Base-by-base conservation (phyloP, 2,329 filamentous ascomycete genomes). In the Ilyonectria mors-panacis region DNA sequence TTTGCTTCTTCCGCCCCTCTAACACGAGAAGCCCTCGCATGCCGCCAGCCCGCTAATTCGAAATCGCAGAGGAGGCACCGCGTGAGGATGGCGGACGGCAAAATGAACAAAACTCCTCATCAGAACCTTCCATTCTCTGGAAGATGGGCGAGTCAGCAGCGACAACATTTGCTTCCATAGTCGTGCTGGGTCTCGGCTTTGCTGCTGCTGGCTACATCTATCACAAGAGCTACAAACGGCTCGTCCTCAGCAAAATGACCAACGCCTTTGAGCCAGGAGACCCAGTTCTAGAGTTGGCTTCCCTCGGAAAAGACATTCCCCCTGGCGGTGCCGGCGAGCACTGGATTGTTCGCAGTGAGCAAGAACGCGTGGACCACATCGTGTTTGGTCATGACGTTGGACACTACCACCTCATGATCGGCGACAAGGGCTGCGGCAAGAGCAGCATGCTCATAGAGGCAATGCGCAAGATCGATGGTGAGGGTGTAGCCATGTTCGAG, bases 361-460 rank as follows among this genome's bases (percentile, higher is more conserved):
- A 99, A 79, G 80, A 83, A 4, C 89, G 87, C 66, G 91, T 99
- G 69, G 92, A 99, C 79, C 85, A 83, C n/a, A 98, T 99, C 70
- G 88, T 99, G 26, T 83, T 87, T 54, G 96, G 96, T 1, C 82
- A 85, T 3, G 85, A 89, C 30, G 85, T 85, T 51, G 96, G 96
- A 12, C 94, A 97, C 77, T 99, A 99, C 77, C 93, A 96, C 80
- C 87, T 99, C 2, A 85, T 99, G 2, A 90, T 98, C 53, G 96
- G 96, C 50, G 96, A 98, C 78, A 98, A 99, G 82, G 96, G 96
- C 6, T 97, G 94, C 0, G 96, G 96, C 7, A 99, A 99, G 84
- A 97, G 93, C 67, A 97, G 93, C 72, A 98, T 99, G 96, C 84
- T 99, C 37, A 75, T 99, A 21, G 94, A 98, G 78, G 94, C 94